These are phyloP conservation scores for Fusarium coicis DNA, from an alignment of 2,329 filamentous ascomycete genomes.

Conservation along the genomic window DNA sequence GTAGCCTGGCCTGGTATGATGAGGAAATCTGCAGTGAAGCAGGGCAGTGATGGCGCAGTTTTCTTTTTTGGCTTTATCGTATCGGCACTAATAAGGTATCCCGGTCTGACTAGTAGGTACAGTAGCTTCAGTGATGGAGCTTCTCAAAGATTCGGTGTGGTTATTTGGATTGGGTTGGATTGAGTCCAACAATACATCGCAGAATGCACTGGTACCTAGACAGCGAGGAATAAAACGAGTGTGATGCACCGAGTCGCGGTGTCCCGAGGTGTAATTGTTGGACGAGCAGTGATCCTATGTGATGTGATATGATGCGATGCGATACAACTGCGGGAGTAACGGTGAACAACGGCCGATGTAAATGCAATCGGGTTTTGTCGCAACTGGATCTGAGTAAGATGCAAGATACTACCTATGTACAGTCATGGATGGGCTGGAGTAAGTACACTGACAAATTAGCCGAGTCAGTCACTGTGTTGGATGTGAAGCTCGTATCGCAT, in stretches of 20 bases:
- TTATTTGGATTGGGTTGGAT: neutral
- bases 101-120: constrained; percentile 13
- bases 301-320: constrained; percentile 1
- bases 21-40: constrained; percentile 28
- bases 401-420: neutral
- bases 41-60: constrained; percentile 24
- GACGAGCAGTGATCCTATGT: constrained; percentile 5
- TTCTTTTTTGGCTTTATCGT: constrained; percentile 16
- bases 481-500: constrained; percentile 5
- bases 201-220: neutral
- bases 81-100: constrained; percentile 3
- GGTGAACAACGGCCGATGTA: constrained; percentile 3
- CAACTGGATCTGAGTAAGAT: constrained; percentile 27
- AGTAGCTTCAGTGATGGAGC: constrained; percentile 17
- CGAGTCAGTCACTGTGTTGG: constrained; percentile 8
- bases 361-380: constrained; percentile 16
- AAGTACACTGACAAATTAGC: constrained; percentile 15
- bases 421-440: neutral
- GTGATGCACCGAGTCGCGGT: neutral
- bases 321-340: constrained; percentile 24
- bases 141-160: constrained; percentile 18
- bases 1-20: neutral
- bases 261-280: constrained; percentile 1
- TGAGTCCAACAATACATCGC: neutral
- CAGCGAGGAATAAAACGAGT: neutral